phyloP scores from a whole-genome alignment of 192 early-diverging fungal species.

The Backusella morwellensis region DNA sequence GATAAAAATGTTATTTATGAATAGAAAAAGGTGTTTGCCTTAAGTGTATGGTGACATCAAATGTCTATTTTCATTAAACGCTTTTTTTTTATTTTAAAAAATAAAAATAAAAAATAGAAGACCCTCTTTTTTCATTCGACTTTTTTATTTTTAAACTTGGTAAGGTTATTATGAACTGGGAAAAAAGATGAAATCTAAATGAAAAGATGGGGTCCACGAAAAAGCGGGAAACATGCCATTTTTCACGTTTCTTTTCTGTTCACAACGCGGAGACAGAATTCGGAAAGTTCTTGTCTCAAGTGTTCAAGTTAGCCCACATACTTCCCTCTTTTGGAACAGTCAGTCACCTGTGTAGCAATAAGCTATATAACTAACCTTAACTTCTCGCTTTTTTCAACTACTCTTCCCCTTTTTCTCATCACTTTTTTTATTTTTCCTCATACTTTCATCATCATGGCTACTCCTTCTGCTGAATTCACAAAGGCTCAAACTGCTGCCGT shows the following conservation, averaged over 20 bases:
- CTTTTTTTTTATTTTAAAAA: too few relatives aligned
- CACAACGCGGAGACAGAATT: background rate
- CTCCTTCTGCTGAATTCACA: background rate
- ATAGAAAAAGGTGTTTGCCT: background rate
- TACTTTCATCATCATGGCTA: background rate
- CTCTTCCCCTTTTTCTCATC: background rate
- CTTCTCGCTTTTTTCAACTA: background rate
- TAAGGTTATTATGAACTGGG: background rate
- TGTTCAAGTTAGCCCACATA: background rate
- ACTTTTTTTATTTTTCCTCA: background rate
- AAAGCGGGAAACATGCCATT: constrained; percentile 7
- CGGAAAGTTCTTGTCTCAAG: constrained; percentile 1
- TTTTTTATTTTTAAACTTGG: background rate
- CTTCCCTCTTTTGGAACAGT: background rate
- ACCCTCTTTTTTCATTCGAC: background rate
- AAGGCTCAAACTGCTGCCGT: background rate
- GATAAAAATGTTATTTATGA: background rate
- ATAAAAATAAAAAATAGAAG: background rate
- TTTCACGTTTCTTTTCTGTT: constrained; percentile 6
- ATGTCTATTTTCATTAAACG: background rate
- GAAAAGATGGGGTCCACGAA: constrained; percentile 8
- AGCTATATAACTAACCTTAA: background rate
- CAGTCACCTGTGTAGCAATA: constrained; percentile 5
- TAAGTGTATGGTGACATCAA: background rate
- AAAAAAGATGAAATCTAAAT: background rate